Conservation (phyloP, 345 rosid genomes). For the Citrus mangshanensis region DNA sequence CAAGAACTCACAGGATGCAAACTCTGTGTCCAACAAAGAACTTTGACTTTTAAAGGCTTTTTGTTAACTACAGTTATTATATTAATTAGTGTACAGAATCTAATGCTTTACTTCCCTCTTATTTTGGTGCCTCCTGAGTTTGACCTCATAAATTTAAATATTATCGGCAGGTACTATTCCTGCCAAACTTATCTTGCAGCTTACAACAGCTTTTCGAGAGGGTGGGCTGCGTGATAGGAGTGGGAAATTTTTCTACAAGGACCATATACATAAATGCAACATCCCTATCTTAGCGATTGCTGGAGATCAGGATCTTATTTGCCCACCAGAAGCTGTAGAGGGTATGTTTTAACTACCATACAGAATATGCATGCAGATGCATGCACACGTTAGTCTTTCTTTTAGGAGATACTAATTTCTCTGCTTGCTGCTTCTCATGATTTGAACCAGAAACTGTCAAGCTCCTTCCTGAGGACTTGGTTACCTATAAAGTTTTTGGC, state of each 20-base stretch:
- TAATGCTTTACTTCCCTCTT: not conserved
- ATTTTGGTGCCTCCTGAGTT: not conserved
- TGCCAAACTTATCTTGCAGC: conserved; percentile 84
- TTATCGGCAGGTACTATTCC: conserved; percentile 77
- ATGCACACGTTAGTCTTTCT: not conserved
- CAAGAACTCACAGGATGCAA: too few species aligned
- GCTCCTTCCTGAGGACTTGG: conserved; percentile 53
- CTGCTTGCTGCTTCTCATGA: conserved; percentile 5
- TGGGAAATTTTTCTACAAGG: conserved; percentile 75
- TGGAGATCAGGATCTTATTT: conserved; percentile 87
- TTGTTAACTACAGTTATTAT: not conserved
- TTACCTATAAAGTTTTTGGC: conserved; percentile 57
- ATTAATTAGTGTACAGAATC: not conserved
- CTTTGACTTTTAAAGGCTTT: not conserved
- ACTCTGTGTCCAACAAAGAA: too few species aligned
- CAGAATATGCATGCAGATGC: not conserved
- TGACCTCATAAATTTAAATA: not conserved
- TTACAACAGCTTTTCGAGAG: conserved; percentile 81
- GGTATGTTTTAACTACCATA: conserved; percentile 37
- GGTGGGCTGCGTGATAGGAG: conserved; percentile 80
- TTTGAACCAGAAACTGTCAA: conserved; percentile 50
- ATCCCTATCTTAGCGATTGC: conserved; percentile 89
- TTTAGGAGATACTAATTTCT: conserved; percentile 4
- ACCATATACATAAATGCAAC: conserved; percentile 48
- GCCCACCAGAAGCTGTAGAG: conserved; percentile 91